These are phyloP conservation scores for Hypholoma fasciculare DNA, from an alignment of 768 basidiomycete genomes.

Conservation along the genomic window DNA sequence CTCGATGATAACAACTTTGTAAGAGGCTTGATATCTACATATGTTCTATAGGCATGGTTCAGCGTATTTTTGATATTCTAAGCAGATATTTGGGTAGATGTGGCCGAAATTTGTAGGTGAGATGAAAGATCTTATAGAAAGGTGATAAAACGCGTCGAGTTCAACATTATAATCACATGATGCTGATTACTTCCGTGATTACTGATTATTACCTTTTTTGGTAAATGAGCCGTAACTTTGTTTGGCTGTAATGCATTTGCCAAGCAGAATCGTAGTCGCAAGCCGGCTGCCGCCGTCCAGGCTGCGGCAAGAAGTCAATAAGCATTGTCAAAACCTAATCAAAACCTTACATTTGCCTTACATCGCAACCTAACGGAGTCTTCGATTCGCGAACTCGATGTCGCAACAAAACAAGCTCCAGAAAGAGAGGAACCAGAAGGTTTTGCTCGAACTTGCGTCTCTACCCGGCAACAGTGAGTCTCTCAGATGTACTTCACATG, in stretches of 20 bases:
- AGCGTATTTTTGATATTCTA: not conserved
- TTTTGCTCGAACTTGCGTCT: slow-evolving; percentile 65
- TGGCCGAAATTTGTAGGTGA: slow-evolving; percentile 4
- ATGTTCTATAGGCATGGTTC: slow-evolving; percentile 33
- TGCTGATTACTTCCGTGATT: not conserved
- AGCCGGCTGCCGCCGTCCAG: no score
- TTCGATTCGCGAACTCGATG: slow-evolving; percentile 21
- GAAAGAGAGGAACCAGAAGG: slow-evolving; percentile 63
- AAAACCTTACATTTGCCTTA: not conserved
- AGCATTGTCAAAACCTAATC: no score
- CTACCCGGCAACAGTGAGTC: slow-evolving; percentile 85
- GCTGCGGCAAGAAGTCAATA: no score
- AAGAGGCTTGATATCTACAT: slow-evolving; percentile 22
- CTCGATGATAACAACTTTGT: not conserved
- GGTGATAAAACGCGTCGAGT: slow-evolving; percentile 19
- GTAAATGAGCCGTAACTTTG: slow-evolving; percentile 9
- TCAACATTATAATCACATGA: slow-evolving; percentile 23
- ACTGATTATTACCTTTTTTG: slow-evolving; percentile 9
- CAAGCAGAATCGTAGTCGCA: not conserved
- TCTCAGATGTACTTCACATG: no score
- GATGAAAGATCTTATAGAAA: not conserved
- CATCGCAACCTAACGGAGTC: not conserved
- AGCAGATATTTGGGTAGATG: not conserved
- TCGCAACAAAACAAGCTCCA: slow-evolving; percentile 54
- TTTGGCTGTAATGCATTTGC: not conserved